Conservation (phyloP, 2,329 filamentous ascomycete species). For the Colletotrichum chrysophilum region DNA sequence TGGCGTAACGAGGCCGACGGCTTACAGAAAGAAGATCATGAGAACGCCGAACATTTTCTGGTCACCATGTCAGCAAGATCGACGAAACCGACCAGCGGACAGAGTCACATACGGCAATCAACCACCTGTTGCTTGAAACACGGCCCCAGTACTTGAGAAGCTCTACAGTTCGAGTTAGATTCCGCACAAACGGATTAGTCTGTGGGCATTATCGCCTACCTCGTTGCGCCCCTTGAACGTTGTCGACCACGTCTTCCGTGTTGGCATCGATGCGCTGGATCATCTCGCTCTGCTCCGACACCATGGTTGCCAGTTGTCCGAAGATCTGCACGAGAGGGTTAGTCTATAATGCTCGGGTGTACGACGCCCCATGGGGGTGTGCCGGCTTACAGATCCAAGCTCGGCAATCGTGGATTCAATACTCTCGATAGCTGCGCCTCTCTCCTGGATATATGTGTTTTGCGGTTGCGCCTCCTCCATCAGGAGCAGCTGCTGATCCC, state of each 20-base stretch:
- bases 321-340: conserved; percentile 65
- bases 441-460: conserved; percentile 90
- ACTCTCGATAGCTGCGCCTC: conserved; percentile 94
- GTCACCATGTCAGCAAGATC: neutral
- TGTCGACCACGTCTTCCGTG: conserved; percentile 97
- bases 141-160: conserved; percentile 96
- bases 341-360: conserved; percentile 30
- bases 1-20: conserved; percentile 30
- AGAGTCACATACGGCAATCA: conserved; percentile 64
- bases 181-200: neutral
- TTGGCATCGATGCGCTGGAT: conserved; percentile 97
- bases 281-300: conserved; percentile 96
- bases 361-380: conserved; percentile 23
- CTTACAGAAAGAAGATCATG: conserved; percentile 86
- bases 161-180: conserved; percentile 49
- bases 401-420: conserved; percentile 96
- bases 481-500: conserved; percentile 86
- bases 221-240: conserved; percentile 94
- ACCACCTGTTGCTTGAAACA: conserved; percentile 93
- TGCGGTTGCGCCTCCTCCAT: conserved; percentile 91
- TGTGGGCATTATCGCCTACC: neutral
- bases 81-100: neutral
- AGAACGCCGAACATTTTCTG: conserved; percentile 79
- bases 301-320: conserved; percentile 94
- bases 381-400: conserved; percentile 60